phyloP scores from a whole-genome alignment of 768 basidiomycete species.

The Serendipita sp. region DNA sequence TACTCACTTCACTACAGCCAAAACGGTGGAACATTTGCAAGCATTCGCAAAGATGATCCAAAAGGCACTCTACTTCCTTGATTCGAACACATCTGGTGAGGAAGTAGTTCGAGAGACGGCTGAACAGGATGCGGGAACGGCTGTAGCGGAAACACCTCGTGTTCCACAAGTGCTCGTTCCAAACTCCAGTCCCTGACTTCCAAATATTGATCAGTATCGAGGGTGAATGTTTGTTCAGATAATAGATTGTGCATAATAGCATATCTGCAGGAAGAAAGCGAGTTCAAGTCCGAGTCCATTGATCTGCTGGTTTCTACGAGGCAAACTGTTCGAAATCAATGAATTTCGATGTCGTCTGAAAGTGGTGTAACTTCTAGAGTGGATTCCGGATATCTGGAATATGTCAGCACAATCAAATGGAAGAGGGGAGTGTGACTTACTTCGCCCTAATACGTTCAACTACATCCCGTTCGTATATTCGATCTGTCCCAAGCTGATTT shows the following conservation, averaged over 20 bases:
- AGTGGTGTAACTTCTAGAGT: not conserved
- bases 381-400: not conserved
- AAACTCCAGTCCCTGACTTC: not conserved
- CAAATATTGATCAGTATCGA: too few relatives aligned
- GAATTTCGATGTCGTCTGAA: not conserved
- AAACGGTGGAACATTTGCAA: too few relatives aligned
- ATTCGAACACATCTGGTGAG: not conserved
- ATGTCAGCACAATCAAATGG: not conserved
- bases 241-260: too few relatives aligned
- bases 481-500: conserved; percentile 74
- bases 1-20: too few relatives aligned
- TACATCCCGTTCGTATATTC: conserved; percentile 70
- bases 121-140: not conserved
- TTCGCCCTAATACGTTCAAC: conserved; percentile 54
- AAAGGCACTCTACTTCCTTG: not conserved
- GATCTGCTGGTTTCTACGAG: too few relatives aligned
- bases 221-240: too few relatives aligned
- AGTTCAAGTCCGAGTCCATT: too few relatives aligned
- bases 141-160: not conserved
- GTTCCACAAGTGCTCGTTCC: not conserved
- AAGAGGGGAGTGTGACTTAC: conserved; percentile 20
- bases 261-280: too few relatives aligned
- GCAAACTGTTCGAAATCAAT: not conserved
- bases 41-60: too few relatives aligned
- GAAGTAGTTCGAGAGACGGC: not conserved